Evolutionary conservation across 1,139 yeast species (phyloP), one percentile per base, ranked within the genome.

Genomic region (Yamadazyma membranifaciens): DNA sequence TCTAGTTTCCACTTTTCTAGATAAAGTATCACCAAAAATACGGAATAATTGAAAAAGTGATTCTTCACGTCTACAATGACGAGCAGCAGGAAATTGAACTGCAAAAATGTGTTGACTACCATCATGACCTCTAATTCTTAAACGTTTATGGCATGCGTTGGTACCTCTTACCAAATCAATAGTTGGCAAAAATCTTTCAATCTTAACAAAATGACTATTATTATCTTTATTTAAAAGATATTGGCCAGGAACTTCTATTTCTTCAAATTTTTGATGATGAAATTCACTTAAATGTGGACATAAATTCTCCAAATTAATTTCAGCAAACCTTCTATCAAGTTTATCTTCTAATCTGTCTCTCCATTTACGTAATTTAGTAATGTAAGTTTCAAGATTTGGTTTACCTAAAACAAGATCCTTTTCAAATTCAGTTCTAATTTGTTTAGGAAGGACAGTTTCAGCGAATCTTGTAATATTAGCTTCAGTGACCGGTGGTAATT

Each of bases 241-340:
- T 59, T 94, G 99, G 1, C 99, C 98, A 0, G 98, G 98, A 43
- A 94, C 83, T 60, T 94, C 98, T 46, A 94, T 88, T 41, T 94
- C 98, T 62, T 94, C 99, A 59, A 92, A 94, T 65, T 89, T 91
- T 60, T 92, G 98, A 60, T 92, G 96, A 60, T 94, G 98, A 78
- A 94, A 92, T 59, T 91, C 97, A 60, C 95, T 86, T 59, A 94
- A 73, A 52, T 91, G 98, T 22, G 98, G 97, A 57, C 97, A 89
- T 48, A 92, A 73, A 44, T 89, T 83, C 62, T 94, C 98, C 52
- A 94, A 68, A 51, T 89, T 86, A 36, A 87, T 80, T 54, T 82
- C 83, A 9, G 85, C 80, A 49, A 83, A 80, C 43, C 86, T 75
- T 54, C 97, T 75, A 57, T 92, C 98, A 47, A 94, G 73, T 59